phyloP scores from a whole-genome alignment of 495 filamentous ascomycete species.

The Astrothelium subdiscretum region DNA sequence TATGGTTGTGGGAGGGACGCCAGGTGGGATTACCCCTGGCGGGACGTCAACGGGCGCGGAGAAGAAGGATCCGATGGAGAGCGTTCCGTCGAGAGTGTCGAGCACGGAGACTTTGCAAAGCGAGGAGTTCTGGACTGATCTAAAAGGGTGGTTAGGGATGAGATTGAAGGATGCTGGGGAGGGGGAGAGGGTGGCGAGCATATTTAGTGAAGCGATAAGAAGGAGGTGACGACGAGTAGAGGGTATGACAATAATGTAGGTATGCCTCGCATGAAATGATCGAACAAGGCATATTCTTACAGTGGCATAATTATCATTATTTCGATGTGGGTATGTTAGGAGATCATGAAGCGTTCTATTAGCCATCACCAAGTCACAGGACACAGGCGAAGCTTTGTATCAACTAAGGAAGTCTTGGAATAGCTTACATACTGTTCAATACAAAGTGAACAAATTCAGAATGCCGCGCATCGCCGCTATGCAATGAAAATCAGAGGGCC shows the following conservation, averaged over 20 bases:
- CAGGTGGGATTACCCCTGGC: constrained; percentile 21
- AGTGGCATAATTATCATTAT: too few species aligned
- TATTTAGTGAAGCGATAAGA: constrained; percentile 49
- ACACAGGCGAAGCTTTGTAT: too few species aligned
- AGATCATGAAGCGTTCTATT: not conserved
- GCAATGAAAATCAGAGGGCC: not conserved
- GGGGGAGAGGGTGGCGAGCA: constrained; percentile 48
- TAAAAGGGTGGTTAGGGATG: constrained; percentile 69
- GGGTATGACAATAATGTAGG: not conserved
- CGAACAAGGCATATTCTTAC: not conserved
- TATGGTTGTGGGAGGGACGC: constrained; percentile 68
- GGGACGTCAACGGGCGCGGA: constrained; percentile 25
- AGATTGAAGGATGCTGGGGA: constrained; percentile 60
- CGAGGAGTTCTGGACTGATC: constrained; percentile 78
- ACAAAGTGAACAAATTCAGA: too few species aligned
- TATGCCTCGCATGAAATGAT: too few species aligned
- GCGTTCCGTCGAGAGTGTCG: constrained; percentile 18
- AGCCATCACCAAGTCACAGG: not conserved
- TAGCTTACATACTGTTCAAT: too few species aligned
- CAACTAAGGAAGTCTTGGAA: too few species aligned
- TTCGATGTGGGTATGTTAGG: not conserved
- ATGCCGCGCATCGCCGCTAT: not conserved
- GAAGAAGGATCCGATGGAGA: constrained; percentile 16
- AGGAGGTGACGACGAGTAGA: not conserved
- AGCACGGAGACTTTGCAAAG: constrained; percentile 46